Evolutionary conservation across 1,284 basidiomycete genomes (phyloP).

Genomic region (Golubevia pallescens): DNA sequence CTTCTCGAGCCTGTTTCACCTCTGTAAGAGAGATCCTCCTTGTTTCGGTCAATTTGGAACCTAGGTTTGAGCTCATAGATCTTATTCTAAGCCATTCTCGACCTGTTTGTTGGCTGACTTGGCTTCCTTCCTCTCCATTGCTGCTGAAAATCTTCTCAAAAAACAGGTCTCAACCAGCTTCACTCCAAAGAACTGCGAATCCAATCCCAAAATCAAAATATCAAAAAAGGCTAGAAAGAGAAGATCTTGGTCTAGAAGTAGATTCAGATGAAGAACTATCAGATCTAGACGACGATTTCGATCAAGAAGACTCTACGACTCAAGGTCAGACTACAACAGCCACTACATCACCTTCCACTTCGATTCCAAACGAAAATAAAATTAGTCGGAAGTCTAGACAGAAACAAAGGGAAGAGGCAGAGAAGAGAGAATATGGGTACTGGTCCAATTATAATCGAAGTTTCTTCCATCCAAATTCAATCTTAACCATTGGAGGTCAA

Average conservation of each 20-base stretch:
- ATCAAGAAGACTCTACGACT: not conserved
- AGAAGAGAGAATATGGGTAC: conserved; percentile 18
- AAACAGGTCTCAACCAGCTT: not conserved
- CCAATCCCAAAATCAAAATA: not conserved
- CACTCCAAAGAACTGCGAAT: not conserved
- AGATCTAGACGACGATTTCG: not conserved
- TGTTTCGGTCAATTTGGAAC: too few species aligned
- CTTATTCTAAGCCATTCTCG: too few species aligned
- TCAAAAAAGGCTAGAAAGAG: not conserved
- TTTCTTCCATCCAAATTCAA: conserved; percentile 40
- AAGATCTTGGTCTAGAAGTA: not conserved
- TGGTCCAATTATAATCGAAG: conserved; percentile 52
- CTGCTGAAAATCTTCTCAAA: too few species aligned
- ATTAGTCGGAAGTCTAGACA: not conserved
- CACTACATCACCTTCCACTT: not conserved
- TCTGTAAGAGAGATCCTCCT: too few species aligned
- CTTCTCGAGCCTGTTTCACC: too few species aligned
- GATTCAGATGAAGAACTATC: not conserved
- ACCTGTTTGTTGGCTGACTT: too few species aligned
- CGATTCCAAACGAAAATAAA: not conserved
- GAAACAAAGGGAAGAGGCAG: not conserved
- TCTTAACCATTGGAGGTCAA: conserved; percentile 29
- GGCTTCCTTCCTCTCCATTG: too few species aligned
- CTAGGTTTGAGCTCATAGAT: too few species aligned
- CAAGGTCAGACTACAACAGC: too few species aligned